Percentiles rank a stretch among this genome's conserved stretches.
Evolutionary conservation across 352 stramenopile species (phyloP).

Genomic region (Globisporangium paddicum): DNA sequence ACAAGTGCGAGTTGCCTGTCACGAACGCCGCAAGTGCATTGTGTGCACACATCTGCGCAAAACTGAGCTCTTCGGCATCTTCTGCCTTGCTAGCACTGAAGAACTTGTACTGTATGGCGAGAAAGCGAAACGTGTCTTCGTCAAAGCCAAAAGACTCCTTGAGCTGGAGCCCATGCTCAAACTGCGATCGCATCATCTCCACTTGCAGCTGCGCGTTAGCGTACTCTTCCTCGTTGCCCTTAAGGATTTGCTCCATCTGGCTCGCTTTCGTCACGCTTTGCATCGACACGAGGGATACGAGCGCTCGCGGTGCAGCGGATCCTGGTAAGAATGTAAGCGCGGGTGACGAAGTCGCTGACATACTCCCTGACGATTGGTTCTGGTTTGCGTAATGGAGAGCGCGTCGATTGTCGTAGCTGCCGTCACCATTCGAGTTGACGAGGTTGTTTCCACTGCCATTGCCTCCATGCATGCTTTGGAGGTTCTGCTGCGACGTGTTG

Average conservation of each 20-base stretch:
- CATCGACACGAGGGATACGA: conserved; percentile 73
- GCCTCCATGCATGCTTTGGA: conserved; percentile 11
- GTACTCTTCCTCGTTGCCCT: conserved; percentile 59
- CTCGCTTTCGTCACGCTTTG: conserved; percentile 59
- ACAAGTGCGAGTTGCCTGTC: conserved; percentile 64
- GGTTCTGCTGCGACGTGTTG: conserved; percentile 15
- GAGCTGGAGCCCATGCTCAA: conserved; percentile 60
- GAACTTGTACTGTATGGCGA: conserved; percentile 69
- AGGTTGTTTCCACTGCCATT: conserved; percentile 11
- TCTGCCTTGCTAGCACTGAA: conserved; percentile 20
- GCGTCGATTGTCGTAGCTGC: conserved; percentile 7
- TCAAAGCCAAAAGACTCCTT: conserved; percentile 85
- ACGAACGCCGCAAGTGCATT: conserved; percentile 79
- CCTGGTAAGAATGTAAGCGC: conserved; percentile 33
- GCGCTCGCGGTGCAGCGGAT: conserved; percentile 29
- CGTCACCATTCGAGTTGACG: not conserved
- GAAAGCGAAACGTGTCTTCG: conserved; percentile 78
- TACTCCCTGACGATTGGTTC: conserved; percentile 13
- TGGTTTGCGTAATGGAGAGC: conserved; percentile 17
- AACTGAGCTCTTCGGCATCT: conserved; percentile 28
- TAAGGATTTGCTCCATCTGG: conserved; percentile 67
- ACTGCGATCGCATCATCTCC: conserved; percentile 57
- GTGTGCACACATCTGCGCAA: conserved; percentile 74
- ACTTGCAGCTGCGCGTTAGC: conserved; percentile 44
- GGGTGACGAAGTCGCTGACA: conserved; percentile 24